Conservation (phyloP, 225 moss, liverwort and hornwort species). For the Pleurozium schreberi region DNA sequence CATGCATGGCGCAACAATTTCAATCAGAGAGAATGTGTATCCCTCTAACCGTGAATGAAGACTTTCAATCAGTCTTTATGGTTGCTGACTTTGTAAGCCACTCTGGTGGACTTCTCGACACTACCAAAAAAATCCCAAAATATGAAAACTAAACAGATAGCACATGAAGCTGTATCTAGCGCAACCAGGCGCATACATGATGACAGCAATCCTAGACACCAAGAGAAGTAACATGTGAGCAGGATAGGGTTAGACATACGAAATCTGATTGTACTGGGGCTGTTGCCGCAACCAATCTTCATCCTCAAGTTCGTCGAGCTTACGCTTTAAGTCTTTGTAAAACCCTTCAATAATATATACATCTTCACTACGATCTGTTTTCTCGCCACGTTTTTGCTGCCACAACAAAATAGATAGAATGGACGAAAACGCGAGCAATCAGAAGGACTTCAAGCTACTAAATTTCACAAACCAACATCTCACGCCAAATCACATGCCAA, state of each 20-base stretch:
- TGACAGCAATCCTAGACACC: not conserved
- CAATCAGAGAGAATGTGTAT: not conserved
- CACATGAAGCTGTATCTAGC: not conserved
- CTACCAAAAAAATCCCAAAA: not conserved
- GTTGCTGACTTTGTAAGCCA: not conserved
- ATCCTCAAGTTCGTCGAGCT: constrained; percentile 61
- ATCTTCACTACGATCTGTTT: constrained; percentile 68
- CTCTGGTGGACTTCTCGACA: not conserved
- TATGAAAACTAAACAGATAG: not conserved
- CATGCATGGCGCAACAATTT: not conserved
- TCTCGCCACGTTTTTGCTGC: constrained; percentile 90
- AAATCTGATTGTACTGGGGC: not conserved
- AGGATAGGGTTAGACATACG: constrained; percentile 35
- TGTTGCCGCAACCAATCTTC: constrained; percentile 38
- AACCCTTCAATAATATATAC: constrained; percentile 54
- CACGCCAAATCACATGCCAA: not conserved
- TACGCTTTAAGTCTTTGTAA: constrained; percentile 42
- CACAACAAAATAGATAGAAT: not conserved
- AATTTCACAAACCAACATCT: not conserved
- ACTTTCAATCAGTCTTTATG: not conserved
- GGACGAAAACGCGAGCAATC: not conserved
- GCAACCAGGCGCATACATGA: not conserved
- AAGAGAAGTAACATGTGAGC: not conserved
- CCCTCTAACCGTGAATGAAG: not conserved
- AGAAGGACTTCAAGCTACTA: not conserved